Evolutionary conservation across 1,284 basidiomycete genomes (phyloP).

Genomic region (Leccinum subrobustum): DNA sequence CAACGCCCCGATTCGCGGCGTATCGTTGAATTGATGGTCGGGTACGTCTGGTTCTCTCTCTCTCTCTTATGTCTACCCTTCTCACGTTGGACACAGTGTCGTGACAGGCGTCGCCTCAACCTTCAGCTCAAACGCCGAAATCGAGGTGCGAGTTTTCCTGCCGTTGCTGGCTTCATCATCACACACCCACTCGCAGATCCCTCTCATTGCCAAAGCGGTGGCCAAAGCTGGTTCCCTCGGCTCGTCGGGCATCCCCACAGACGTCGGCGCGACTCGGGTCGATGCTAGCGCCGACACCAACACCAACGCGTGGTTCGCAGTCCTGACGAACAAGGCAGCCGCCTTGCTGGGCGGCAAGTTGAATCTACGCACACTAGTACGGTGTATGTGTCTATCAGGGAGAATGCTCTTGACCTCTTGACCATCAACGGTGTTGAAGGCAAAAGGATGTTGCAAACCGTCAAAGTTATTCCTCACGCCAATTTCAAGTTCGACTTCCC

Average conservation of each 20-base stretch:
- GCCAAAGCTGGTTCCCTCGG: conserved; percentile 28
- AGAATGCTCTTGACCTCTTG: too few species aligned
- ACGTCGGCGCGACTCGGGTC: conserved; percentile 22
- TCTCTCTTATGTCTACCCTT: too few species aligned
- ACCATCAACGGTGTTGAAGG: conserved; percentile 70
- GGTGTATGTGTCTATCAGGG: too few species aligned
- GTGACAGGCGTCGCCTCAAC: conserved; percentile 40
- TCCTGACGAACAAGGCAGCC: conserved; percentile 27
- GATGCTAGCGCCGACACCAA: conserved; percentile 7
- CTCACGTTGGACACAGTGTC: conserved; percentile 25
- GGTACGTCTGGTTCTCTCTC: conserved; percentile 35
- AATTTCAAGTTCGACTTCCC: conserved; percentile 76
- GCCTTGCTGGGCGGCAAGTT: conserved; percentile 17
- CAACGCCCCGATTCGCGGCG: conserved; percentile 40
- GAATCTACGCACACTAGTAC: not conserved
- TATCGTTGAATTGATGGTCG: conserved; percentile 39
- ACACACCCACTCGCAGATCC: conserved; percentile 6
- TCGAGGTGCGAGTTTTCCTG: conserved; percentile 38
- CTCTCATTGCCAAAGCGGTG: conserved; percentile 25
- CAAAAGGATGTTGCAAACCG: conserved; percentile 90
- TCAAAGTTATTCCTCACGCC: conserved; percentile 88
- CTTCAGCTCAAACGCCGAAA: conserved; percentile 42
- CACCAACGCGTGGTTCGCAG: conserved; percentile 17
- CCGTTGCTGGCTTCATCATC: not conserved
- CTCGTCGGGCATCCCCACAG: conserved; percentile 17